Base-by-base conservation (phyloP, 139 green algal species). In the Mychonastes homosphaera region DNA sequence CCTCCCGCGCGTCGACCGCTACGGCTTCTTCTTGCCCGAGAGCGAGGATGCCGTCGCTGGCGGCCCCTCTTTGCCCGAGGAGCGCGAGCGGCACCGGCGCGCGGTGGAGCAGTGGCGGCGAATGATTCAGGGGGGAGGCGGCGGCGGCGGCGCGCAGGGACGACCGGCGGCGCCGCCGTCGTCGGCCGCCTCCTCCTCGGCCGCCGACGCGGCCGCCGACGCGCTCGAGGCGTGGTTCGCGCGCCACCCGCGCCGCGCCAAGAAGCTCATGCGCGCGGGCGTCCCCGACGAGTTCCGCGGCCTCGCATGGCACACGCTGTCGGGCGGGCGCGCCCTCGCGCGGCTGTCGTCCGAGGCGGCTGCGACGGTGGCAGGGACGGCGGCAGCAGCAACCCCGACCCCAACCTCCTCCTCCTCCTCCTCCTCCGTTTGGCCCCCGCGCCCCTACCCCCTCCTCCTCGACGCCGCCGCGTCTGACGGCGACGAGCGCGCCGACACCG, bases 251-350 rank as follows among this genome's bases (percentile, higher is more conserved):
- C 62, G 47, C 36, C 81, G 76, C 53, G 44, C 86, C 18, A 85
- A 85, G 65, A 51, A 56, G 29, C 72, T 79, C 3, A 68, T 82
- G 19, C 66, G 79, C 32, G 86, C 86, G 65, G 81, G 81, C 35
- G 74, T 89, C 1, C 81, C 79, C 6, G 72, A 85, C 44, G 47
- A 70, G 48, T 57, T 87, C 5, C 48, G 81, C 6, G 75, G 77
- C 0, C 50, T 84, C 29, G 74, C 67, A 6, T 89, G 81, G 81
- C 75, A 84, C 53, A 36, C 74, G 43, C 51, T 89, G 32, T 84
- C 79, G 55, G 81, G 81, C 73, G 71, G 26, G 62, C 2, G 19
- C 4, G 52, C 18, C 6, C 19, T 18, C 4, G 50, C 9, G 5
- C 10, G 8, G 41, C 41, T 48, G 23, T 48, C 5, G 41, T n/a